Evolutionary conservation across 2,329 filamentous ascomycete species (phyloP), one percentile per base, ranked within the genome.

Genomic region (Gliomastix tumulicola): DNA sequence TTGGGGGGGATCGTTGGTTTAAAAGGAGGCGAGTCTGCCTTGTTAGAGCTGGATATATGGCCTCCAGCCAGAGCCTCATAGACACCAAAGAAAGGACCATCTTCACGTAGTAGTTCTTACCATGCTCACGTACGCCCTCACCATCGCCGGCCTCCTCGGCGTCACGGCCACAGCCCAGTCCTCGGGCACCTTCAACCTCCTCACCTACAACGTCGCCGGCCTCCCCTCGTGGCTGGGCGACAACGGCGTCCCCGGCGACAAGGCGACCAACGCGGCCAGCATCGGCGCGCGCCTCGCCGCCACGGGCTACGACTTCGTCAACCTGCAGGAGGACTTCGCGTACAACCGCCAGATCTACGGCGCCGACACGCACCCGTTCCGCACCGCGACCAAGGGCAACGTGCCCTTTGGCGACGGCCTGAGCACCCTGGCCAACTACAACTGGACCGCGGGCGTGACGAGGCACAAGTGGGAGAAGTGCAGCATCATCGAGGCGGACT

Each of bases 291-390:
- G 70, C 36, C 74, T 84, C 46, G 59, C 71, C 6, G 44, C 72
- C 48, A 71, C 78, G 40, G 66, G 58, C 38, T 79, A 76, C 56
- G 75, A 79, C 44, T 57, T 84, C 20, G 76, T 83, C 49, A 68
- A 84, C 44, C 60, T 80, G 13, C 80, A 84, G 52, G 80, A 83
- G 63, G 76, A 83, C 52, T 83, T 83, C 64, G 81, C 81, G 57
- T 84, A 76, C 55, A 78, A 84, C 46, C 71, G 74, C 7, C 65
- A 68, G 39, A 68, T 84, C 44, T 84, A 83, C 55, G 62, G 61
- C 9, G 74, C 71, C 11, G 74, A 79, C 51, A 68, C 63, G 30
- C 76, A 81, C 48, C 63, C 74, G 4, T 70, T 72, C 54, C 68
- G 79, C 37, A 83, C 79, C 2, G 54, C 76, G 1, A 84, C 79